phyloP scores from a whole-genome alignment of 2,329 filamentous ascomycete genomes.

The Xenosphaeropsis pyriputrescens region DNA sequence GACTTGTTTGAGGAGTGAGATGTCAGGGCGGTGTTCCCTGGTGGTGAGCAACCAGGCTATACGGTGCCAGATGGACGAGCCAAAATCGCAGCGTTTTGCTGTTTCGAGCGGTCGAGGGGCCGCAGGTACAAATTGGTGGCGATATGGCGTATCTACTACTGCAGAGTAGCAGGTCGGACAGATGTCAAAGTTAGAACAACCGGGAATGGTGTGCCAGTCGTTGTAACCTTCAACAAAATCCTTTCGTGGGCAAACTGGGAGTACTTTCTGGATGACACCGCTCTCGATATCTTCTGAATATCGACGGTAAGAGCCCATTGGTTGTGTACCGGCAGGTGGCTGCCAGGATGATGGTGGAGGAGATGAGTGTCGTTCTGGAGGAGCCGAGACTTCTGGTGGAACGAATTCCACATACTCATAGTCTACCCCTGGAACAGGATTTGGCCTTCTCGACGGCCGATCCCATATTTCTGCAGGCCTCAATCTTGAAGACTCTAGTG shows the following conservation, averaged over 20 bases:
- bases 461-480: no score
- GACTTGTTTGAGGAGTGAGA: slow-evolving; percentile 56
- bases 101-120: slow-evolving; percentile 39
- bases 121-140: slow-evolving; percentile 48
- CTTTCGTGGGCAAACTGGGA: slow-evolving; percentile 58
- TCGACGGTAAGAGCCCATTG: slow-evolving; percentile 30
- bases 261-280: slow-evolving; percentile 22
- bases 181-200: slow-evolving; percentile 59
- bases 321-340: slow-evolving; percentile 3
- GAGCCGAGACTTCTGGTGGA: slow-evolving; percentile 7
- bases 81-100: slow-evolving; percentile 63
- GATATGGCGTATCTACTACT: slow-evolving; percentile 54
- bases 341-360: slow-evolving; percentile 2
- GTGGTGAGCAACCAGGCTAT: slow-evolving; percentile 72
- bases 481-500: no score
- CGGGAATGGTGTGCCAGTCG: slow-evolving; percentile 71
- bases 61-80: slow-evolving; percentile 62
- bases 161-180: slow-evolving; percentile 68
- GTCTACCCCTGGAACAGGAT: no score
- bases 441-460: no score
- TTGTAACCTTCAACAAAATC: slow-evolving; percentile 45
- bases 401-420: slow-evolving; percentile 1
- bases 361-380: background rate
- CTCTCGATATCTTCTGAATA: slow-evolving; percentile 36
- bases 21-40: slow-evolving; percentile 50